Base-by-base conservation (phyloP, 441 rosid genomes). In the Francoa sonchifolia region DNA sequence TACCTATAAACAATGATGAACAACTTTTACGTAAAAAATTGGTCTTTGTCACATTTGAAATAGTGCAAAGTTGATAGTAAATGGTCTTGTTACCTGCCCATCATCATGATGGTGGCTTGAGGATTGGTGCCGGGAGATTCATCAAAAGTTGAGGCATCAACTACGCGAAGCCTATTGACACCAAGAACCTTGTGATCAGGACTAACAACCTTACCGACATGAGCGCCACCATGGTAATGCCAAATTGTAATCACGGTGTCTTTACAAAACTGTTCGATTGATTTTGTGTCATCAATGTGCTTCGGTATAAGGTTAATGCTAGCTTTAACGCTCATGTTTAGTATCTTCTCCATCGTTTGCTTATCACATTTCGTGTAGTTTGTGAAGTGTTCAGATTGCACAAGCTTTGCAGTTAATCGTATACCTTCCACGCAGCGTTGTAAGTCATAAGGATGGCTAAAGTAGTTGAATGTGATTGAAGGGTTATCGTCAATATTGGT, bases 201-300 rank as follows among this genome's bases (percentile, higher is more conserved):
- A 53, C 71, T 75, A 1, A 74, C 72, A n/a, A 77, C 86, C 17
- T 41, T 54, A 10, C 71, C 73, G 8, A 69, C 61, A 39, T 65
- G 74, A 23, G 82, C 74, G 8, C 79, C 86, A 14, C 82, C 86
- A 41, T 77, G 86, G 26, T 69, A 77, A 45, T 74, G 86, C 79
- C 79, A 77, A 31, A 74, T 67, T 10, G 73, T 74, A 74, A 65
- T 64, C 15, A 33, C 96, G 5, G 93, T 80, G 64, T 90, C 96
- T 45, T 54, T 78, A 58, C 99, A 90, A 69, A 86, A 90, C 71
- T 90, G 98, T 75, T 80, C 85, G 8, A 90, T 40, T 10, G 93
- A 90, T 69, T 63, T 62, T 36, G 93, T 85, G 63, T 90, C 96
- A 23, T 90, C 78, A 18, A 64, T 28, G 22, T 76, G 76, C 59